Conservation (phyloP, 352 stramenopile species). For the Phytophthora nicotianae region DNA sequence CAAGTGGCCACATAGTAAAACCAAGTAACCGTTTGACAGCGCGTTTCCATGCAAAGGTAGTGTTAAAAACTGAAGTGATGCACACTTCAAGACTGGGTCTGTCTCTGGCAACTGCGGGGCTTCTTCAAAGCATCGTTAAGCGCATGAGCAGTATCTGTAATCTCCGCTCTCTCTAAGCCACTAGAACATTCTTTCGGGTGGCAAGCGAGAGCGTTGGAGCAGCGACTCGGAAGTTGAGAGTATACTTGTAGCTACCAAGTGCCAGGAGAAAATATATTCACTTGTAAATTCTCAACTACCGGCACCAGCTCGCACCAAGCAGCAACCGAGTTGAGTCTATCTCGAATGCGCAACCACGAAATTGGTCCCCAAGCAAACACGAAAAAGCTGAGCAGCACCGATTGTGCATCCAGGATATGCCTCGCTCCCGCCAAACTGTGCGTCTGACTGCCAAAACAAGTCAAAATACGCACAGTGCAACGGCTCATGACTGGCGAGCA, state of each 20-base stretch:
- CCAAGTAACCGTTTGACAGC: constrained; percentile 23
- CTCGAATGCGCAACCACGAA: constrained; percentile 21
- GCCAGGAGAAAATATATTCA: no score
- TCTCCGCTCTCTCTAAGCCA: constrained; percentile 11
- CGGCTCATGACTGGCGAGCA: constrained; percentile 1
- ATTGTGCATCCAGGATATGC: constrained; percentile 21
- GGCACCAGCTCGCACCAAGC: background rate
- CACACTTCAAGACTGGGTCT: constrained; percentile 28
- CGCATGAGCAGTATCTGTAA: constrained; percentile 21
- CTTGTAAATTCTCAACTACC: no score
- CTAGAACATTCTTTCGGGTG: constrained; percentile 8
- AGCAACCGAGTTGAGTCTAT: background rate
- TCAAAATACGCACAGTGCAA: constrained; percentile 28
- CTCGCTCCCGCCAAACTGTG: constrained; percentile 26
- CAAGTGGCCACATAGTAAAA: background rate
- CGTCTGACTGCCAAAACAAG: constrained; percentile 8
- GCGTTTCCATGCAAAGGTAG: constrained; percentile 21
- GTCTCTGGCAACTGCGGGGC: constrained; percentile 11
- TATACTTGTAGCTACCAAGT: no score
- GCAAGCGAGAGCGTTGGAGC: background rate
- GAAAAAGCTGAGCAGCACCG: constrained; percentile 1
- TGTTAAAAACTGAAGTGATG: constrained; percentile 20
- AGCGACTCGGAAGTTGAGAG: background rate
- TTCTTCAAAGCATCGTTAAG: constrained; percentile 24
- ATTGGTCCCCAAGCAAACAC: constrained; percentile 16